Percentiles rank a stretch among this genome's conserved stretches.
phyloP scores from a whole-genome alignment of 2,329 filamentous ascomycete genomes.

The Penicillium oxalicum region DNA sequence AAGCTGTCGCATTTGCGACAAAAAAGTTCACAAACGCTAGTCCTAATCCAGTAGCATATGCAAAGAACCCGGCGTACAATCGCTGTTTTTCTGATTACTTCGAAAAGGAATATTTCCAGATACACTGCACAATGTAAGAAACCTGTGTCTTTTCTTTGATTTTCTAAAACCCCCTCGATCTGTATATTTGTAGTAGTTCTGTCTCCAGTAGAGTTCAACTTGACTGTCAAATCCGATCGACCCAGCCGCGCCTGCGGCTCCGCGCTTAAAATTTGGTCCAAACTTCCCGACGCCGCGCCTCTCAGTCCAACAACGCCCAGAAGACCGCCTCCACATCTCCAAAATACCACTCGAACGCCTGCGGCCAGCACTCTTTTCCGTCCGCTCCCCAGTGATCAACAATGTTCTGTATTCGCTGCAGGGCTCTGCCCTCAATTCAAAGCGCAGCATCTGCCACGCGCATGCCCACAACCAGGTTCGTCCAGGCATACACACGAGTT shows the following conservation, averaged over 20 bases:
- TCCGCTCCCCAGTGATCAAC: no score
- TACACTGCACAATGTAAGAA: no score
- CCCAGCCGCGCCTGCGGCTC: slow-evolving; percentile 29
- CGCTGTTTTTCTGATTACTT: no score
- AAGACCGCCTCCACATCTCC: slow-evolving; percentile 1
- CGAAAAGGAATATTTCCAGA: no score
- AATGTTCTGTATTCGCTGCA: slow-evolving; percentile 33
- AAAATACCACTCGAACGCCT: not conserved
- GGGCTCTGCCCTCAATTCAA: slow-evolving; percentile 28
- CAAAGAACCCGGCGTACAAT: not conserved
- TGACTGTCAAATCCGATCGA: not conserved
- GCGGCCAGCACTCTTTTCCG: slow-evolving; percentile 3
- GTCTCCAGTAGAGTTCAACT: not conserved
- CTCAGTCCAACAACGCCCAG: slow-evolving; percentile 9
- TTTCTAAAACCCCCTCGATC: no score
- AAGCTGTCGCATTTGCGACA: slow-evolving; percentile 12
- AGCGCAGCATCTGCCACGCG: slow-evolving; percentile 19
- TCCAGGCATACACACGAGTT: not conserved
- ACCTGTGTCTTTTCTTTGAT: no score
- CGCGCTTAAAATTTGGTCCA: slow-evolving; percentile 30
- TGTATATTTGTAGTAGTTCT: no score
- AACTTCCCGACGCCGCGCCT: slow-evolving; percentile 18
- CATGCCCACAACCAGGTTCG: slow-evolving; percentile 20
- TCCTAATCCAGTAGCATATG: slow-evolving; percentile 15
- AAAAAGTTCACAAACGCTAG: slow-evolving; percentile 23